phyloP scores from a whole-genome alignment of 345 rosid species.

The Punica granatum region DNA sequence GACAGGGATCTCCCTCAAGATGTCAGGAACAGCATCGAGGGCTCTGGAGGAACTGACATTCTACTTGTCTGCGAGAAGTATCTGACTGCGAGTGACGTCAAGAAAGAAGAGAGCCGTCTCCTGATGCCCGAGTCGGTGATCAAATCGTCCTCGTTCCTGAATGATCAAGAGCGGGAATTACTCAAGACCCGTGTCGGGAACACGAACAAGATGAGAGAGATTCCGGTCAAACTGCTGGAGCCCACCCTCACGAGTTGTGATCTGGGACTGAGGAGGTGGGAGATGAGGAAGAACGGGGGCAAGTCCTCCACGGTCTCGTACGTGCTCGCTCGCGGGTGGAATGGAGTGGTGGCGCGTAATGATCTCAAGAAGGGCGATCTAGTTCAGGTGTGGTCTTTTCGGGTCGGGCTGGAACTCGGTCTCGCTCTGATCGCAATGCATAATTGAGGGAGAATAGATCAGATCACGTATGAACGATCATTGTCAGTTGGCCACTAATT shows the following conservation, averaged over 20 bases:
- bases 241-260: neutral
- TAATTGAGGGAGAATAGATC: too few species aligned
- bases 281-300: neutral
- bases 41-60: neutral
- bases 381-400: neutral
- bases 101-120: neutral
- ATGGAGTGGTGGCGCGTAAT: neutral
- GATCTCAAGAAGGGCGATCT: neutral
- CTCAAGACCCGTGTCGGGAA: neutral
- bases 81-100: neutral
- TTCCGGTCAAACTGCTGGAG: neutral
- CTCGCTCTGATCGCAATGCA: neutral
- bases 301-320: neutral
- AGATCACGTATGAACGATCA: too few species aligned
- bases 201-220: neutral
- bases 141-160: neutral
- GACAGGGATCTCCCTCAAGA: neutral
- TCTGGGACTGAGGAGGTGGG: neutral
- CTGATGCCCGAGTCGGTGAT: neutral
- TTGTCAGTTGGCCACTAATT: too few species aligned
- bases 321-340: constrained; percentile 2
- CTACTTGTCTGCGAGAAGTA: neutral
- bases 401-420: neutral
- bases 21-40: neutral
- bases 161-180: neutral